Conservation (phyloP, 2,329 filamentous ascomycete species). For the Fusarium pilosicola region DNA sequence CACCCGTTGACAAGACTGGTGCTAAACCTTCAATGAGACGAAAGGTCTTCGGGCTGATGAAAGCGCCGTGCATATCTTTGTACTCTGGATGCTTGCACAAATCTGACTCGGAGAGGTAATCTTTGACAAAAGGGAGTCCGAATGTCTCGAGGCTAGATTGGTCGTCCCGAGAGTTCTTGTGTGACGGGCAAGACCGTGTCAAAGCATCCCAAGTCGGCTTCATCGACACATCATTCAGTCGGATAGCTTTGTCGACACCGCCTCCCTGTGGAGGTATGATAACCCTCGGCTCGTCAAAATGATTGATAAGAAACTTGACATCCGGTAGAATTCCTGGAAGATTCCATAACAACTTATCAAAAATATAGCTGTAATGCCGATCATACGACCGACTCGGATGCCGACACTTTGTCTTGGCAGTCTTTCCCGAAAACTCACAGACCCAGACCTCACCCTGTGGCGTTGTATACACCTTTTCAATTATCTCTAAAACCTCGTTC, state of each 20-base stretch:
- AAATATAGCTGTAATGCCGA: slow-evolving; percentile 46
- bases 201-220: slow-evolving; percentile 47
- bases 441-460: slow-evolving; percentile 50
- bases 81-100: slow-evolving; percentile 59
- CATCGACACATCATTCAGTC: slow-evolving; percentile 43
- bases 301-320: slow-evolving; percentile 57
- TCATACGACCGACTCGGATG: slow-evolving; percentile 50
- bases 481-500: slow-evolving; percentile 43
- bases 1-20: slow-evolving; percentile 59
- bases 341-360: slow-evolving; percentile 46
- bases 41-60: slow-evolving; percentile 57
- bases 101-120: slow-evolving; percentile 45
- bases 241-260: not conserved
- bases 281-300: slow-evolving; percentile 59
- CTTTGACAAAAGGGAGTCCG: slow-evolving; percentile 51
- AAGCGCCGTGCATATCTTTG: slow-evolving; percentile 55
- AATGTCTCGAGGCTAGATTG: slow-evolving; percentile 27
- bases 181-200: slow-evolving; percentile 43
- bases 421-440: slow-evolving; percentile 46
- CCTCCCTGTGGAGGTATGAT: slow-evolving; percentile 42
- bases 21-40: slow-evolving; percentile 52
- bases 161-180: not conserved
- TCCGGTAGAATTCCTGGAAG: slow-evolving; percentile 47
- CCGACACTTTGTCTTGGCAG: slow-evolving; percentile 45
- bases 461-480: slow-evolving; percentile 40